Conservation (phyloP, 208 protist genomes). For the Tritrichomonas foetus region DNA sequence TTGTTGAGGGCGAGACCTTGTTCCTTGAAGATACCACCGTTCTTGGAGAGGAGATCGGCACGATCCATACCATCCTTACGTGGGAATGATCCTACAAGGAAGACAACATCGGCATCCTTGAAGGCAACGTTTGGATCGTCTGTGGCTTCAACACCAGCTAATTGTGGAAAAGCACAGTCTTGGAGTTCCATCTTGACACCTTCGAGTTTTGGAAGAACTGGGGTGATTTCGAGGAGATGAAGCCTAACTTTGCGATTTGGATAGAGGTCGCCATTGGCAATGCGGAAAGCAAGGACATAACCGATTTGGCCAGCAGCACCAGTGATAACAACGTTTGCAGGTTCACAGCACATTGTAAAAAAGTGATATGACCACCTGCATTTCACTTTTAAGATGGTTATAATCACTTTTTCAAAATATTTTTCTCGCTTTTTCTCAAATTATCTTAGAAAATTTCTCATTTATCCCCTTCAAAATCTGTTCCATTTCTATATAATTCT, state of each 20-base stretch:
- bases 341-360: constrained; percentile 30
- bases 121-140: constrained; percentile 42
- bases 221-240: constrained; percentile 73
- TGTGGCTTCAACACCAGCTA: background rate
- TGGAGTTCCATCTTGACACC: constrained; percentile 62
- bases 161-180: constrained; percentile 56
- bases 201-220: constrained; percentile 50
- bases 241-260: constrained; percentile 74
- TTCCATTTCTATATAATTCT: no score
- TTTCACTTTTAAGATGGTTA: background rate
- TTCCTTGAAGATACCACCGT: constrained; percentile 82
- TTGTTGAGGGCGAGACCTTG: constrained; percentile 77
- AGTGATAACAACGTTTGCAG: constrained; percentile 70
- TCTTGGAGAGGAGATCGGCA: constrained; percentile 83
- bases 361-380: background rate
- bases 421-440: no score
- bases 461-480: no score
- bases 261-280: constrained; percentile 79
- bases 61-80: constrained; percentile 84
- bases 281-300: constrained; percentile 77
- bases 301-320: constrained; percentile 86
- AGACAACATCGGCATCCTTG: constrained; percentile 53
- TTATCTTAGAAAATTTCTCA: no score
- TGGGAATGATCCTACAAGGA: constrained; percentile 74
- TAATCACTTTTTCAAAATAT: no score